Base-by-base conservation (phyloP, 2,329 filamentous ascomycete genomes). In the Pseudogymnoascus sp. region DNA sequence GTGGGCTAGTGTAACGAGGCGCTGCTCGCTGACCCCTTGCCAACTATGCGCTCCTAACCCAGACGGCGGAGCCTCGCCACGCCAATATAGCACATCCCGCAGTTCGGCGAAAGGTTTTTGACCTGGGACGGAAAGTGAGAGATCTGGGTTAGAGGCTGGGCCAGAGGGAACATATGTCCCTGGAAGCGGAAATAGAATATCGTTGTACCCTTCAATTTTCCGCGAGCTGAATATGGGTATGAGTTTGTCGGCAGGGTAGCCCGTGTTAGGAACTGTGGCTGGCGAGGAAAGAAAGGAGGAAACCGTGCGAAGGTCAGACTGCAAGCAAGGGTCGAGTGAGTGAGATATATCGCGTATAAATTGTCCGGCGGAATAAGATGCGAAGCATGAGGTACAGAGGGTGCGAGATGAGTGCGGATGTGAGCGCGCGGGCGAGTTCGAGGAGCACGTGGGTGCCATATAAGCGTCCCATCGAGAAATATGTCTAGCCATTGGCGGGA, bases 11-110 rank as follows among this genome's bases (percentile, higher is more conserved):
- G 79, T 74, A 6, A 87, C 77, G 65, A 88, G 83, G 8, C 85
- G 79, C 63, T 86, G 84, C 5, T 84, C 78, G 36, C 86, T 79
- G 66, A 86, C 86, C 0, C 78, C 78, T 16, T 78, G 78, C 84
- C 85, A 88, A 34, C 79, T 82, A 4, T 82, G 65, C 75, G 75
- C 46, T n/a, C 80, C 77, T 53, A 77, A 76, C 0, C 81, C 82
- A 11, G 80, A 81, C 2, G 79, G 78, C 16, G 60, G 60, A 10
- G 63, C 66, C 6, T 79, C 77, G 5, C 82, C 83, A 2, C 83
- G 79, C 83, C 83, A 86, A 64, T 83, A 79, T 40, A 84, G 71
- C 23, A 70, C 74, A 59, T 84, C 79, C 5, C 71, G 62, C 69
- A 85, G 85, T 8, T 63, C 31, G 2, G 18, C 36, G 38, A 65